Conservation (phyloP, 345 rosid species). For the Acer campestre region DNA sequence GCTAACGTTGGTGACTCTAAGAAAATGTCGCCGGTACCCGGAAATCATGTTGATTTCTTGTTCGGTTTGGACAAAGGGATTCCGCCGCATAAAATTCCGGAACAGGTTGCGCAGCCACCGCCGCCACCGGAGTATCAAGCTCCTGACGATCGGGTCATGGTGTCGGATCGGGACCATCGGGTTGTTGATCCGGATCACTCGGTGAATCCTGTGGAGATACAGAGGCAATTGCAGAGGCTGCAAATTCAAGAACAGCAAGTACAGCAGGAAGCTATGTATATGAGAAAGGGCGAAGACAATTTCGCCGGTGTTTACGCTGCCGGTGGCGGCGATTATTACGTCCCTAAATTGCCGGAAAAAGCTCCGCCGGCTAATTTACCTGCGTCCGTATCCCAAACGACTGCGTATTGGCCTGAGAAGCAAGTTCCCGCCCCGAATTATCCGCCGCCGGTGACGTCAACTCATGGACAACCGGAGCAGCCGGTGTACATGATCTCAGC, state of each 20-base stretch:
- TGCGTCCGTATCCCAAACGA: conserved; percentile 30
- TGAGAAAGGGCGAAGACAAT: conserved; percentile 52
- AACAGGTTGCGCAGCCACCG: conserved; percentile 28
- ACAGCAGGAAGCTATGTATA: conserved; percentile 43
- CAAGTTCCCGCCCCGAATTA: conserved; percentile 53
- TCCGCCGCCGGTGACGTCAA: conserved; percentile 40
- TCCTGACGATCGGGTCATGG: conserved; percentile 35
- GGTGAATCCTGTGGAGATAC: conserved; percentile 49
- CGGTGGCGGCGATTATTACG: conserved; percentile 45
- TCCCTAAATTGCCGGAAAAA: conserved; percentile 52
- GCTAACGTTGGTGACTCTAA: conserved; percentile 36
- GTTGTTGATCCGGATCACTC: conserved; percentile 49
- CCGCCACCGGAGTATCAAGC: conserved; percentile 23
- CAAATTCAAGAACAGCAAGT: conserved; percentile 55
- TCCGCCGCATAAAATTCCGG: conserved; percentile 34
- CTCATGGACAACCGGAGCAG: conserved; percentile 48
- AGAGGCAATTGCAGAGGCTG: conserved; percentile 76
- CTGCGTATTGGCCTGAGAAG: conserved; percentile 63
- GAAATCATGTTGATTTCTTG: conserved; percentile 65
- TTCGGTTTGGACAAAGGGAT: conserved; percentile 71
- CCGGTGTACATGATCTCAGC: conserved; percentile 57
- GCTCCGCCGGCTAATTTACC: conserved; percentile 33
- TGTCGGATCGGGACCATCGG: conserved; percentile 30
- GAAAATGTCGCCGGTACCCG: conserved; percentile 30
- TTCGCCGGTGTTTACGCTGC: conserved; percentile 39